Conservation (phyloP, 2,329 filamentous ascomycete species). For the Sclerotinia sclerotiorum region DNA sequence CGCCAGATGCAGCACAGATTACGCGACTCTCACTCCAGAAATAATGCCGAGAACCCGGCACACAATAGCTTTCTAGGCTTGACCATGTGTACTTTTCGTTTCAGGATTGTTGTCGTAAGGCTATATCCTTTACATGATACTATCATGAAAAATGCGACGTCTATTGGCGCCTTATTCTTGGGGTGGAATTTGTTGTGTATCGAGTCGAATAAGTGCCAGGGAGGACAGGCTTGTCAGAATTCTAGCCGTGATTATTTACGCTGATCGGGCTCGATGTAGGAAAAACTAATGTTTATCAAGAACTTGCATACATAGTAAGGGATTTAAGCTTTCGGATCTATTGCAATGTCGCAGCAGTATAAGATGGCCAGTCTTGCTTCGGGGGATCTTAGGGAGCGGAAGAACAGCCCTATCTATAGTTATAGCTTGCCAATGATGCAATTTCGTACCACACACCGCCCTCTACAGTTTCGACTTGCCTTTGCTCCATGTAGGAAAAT, state of each 20-base stretch:
- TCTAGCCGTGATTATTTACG: not conserved
- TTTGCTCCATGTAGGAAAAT: constrained; percentile 1
- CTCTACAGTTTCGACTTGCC: not conserved
- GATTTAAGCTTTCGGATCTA: not conserved
- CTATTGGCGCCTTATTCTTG: no score
- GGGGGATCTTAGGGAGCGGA: not conserved
- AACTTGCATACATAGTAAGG: not conserved
- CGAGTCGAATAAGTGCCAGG: no score
- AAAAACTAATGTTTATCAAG: not conserved
- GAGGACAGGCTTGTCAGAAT: no score
- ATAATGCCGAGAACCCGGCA: not conserved
- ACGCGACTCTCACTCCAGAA: not conserved
- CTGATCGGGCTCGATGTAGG: no score
- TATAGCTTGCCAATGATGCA: not conserved
- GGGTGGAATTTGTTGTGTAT: not conserved
- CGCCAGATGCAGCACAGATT: not conserved
- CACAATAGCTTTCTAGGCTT: not conserved
- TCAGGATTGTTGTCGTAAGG: not conserved
- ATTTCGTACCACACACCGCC: not conserved
- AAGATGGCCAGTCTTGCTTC: not conserved
- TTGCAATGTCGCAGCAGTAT: no score
- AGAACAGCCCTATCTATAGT: not conserved
- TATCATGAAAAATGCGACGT: not conserved
- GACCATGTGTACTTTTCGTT: no score
- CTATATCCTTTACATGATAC: not conserved